Base-by-base conservation (phyloP, 2,329 filamentous ascomycete genomes). In the Beauveria varroae region DNA sequence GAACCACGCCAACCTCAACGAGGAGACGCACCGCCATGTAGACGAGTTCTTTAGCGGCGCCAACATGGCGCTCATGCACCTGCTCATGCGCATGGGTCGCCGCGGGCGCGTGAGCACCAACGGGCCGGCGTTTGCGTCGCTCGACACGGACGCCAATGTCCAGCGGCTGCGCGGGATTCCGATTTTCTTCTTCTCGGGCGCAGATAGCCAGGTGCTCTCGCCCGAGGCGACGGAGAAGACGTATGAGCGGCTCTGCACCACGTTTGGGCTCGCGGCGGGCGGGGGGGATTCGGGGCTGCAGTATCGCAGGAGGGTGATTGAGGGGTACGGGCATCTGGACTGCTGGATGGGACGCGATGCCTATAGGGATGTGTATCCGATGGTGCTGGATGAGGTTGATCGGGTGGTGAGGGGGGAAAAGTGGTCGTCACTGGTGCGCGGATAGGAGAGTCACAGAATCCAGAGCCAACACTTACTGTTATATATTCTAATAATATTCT, bases 1-100 rank as follows among this genome's bases (percentile, higher is more conserved):
- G 85, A 85, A 80, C 67, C 86, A 89, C 70, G 69, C 66, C 3
- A 88, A 88, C 69, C 78, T 88, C 34, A 88, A 87, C 72, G 82
- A 83, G 72, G 83, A 81, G 3, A 89, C 86, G 2, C 86, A 88
- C 71, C 73, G 79, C 0, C 80, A 86, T 67, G 80, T 87, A 52
- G 79, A 84, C 69, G 78, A 80, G 37, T 84, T 87, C 72, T 82
- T 88, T 61, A 82, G 82, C 65, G 86, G 86, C 59, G 80, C 85
- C 58, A 84, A 82, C 69, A 86, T 86, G 82, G 78, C 76, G 1
- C 72, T 82, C 63, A 75, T 87, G 55, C 69, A 78, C 41, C 74
- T 85, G 62, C 77, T 88, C 12, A 85, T 86, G 78, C 73, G 73
- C 41, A 81, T 83, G 74, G 85, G 85, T 6, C 68, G 66, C 63